A percentile compares a stretch with the other conserved stretches of the same genome.
Evolutionary conservation across 148 eudicot species (phyloP).

Genomic region (Vaccinium macrocarpon): DNA sequence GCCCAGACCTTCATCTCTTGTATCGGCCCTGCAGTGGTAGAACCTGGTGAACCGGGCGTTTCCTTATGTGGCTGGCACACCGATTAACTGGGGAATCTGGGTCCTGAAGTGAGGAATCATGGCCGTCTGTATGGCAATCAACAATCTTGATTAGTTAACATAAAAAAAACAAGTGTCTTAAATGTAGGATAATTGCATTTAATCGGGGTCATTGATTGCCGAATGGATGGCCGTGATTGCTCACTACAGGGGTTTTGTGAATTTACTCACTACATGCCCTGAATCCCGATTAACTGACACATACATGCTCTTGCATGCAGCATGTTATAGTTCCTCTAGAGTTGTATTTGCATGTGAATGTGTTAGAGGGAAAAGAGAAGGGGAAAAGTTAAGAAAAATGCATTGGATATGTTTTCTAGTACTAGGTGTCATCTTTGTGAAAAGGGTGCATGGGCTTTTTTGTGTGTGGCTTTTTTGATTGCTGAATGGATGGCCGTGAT

Average conservation of each 20-base stretch:
- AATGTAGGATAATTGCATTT: no score
- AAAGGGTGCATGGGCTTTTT: background rate
- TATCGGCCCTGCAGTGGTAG: background rate
- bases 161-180: no score
- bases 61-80: background rate
- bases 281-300: background rate
- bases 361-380: background rate
- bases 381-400: background rate
- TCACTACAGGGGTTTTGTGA: no score
- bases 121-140: no score
- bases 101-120: no score
- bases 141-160: no score
- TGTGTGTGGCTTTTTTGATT: background rate
- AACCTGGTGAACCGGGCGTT: no score
- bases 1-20: background rate
- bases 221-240: no score
- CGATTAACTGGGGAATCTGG: background rate
- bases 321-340: background rate
- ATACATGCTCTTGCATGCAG: background rate
- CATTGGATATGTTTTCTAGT: background rate
- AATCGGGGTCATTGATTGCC: no score
- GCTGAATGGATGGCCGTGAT: no score
- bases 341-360: background rate
- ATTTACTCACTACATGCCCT: no score
- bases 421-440: background rate